These are phyloP conservation scores for Fraxinus platypoda DNA, from an alignment of 305 asterid genomes.

Conservation along the genomic window DNA sequence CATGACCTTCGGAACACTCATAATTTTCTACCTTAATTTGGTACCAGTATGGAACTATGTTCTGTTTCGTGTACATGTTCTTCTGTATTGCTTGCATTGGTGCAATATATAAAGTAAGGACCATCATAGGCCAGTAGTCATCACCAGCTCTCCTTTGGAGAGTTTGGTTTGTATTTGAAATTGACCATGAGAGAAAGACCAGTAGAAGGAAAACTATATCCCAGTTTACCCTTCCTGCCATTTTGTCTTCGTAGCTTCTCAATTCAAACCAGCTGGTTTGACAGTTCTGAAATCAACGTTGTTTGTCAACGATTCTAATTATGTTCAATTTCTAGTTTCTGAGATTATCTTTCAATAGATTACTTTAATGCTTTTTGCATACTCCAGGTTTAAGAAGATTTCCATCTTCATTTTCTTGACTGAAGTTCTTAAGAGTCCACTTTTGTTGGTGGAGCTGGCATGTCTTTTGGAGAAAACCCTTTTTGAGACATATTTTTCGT, in stretches of 20 bases:
- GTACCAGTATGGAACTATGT: not conserved
- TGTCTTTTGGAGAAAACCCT: not conserved
- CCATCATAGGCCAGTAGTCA: not conserved
- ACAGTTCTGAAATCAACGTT: not conserved
- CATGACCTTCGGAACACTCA: not conserved
- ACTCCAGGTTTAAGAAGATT: not conserved
- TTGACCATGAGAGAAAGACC: not conserved
- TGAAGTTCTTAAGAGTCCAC: not conserved
- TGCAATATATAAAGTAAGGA: not conserved
- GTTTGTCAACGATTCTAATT: not conserved
- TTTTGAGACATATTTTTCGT: not conserved
- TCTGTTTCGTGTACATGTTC: not conserved
- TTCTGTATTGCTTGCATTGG: not conserved
- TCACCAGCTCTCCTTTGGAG: not conserved
- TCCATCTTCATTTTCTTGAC: not conserved
- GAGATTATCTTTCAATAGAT: not conserved
- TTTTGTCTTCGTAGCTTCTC: not conserved
- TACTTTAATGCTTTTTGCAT: not conserved
- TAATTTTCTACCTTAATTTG: not conserved
- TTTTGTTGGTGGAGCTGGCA: not conserved
- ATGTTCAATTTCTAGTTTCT: not conserved
- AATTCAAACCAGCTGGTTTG: not conserved
- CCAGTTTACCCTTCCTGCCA: not conserved
- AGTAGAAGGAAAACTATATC: not conserved
- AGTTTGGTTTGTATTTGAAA: not conserved